Conservation (phyloP, 108 stramenopile species). For the Skeletonema costatum region DNA sequence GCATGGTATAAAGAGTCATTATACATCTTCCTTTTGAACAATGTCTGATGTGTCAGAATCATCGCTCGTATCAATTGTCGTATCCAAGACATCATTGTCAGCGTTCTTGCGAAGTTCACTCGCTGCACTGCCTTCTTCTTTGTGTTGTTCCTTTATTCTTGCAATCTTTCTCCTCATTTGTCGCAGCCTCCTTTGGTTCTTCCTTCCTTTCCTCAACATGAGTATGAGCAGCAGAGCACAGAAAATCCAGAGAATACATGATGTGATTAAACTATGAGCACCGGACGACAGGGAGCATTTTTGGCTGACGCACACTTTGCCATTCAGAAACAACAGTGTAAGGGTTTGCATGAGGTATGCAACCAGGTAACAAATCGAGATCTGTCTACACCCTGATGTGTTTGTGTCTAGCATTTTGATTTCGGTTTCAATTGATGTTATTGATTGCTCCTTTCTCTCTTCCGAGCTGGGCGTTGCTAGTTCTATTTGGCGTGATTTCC, state of each 20-base stretch:
- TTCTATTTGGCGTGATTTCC: neutral
- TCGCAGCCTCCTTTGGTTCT: conserved; percentile 5
- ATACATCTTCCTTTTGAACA: neutral
- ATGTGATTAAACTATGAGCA: conserved; percentile 21
- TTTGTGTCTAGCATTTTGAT: conserved; percentile 9
- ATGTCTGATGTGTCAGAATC: neutral
- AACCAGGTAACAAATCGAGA: conserved; percentile 18
- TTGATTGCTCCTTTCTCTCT: conserved; percentile 5
- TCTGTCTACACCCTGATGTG: conserved; percentile 22
- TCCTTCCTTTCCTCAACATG: conserved; percentile 22
- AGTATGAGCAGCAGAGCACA: conserved; percentile 23
- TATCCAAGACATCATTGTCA: neutral
- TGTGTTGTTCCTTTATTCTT: neutral
- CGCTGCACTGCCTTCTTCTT: neutral
- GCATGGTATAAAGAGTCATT: neutral
- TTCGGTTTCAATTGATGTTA: neutral
- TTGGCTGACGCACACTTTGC: conserved; percentile 29
- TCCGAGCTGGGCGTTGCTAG: neutral
- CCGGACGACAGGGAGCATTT: conserved; percentile 19
- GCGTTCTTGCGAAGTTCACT: neutral
- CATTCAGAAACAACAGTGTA: conserved; percentile 32
- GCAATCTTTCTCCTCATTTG: neutral
- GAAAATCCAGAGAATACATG: conserved; percentile 34
- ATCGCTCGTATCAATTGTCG: neutral
- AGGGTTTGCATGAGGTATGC: conserved; percentile 33